These are phyloP conservation scores for Psilocybe sp. DNA, from an alignment of 768 basidiomycete genomes.

Conservation along the genomic window DNA sequence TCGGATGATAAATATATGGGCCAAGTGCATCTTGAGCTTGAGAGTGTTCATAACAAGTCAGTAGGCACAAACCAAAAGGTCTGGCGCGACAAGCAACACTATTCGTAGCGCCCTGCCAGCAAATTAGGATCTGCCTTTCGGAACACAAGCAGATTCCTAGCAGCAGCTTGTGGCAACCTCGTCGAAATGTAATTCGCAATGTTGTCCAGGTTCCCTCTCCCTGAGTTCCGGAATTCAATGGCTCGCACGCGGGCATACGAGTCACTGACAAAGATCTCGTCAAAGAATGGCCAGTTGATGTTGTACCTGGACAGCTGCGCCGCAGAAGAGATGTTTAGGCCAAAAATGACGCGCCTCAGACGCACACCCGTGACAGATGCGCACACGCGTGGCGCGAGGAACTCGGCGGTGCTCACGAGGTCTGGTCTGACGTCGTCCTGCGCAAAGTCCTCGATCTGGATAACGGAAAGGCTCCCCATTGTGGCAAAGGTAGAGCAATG, in stretches of 20 bases:
- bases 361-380: slow-evolving; percentile 4
- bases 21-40: too few relatives aligned
- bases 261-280: slow-evolving; percentile 6
- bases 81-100: too few relatives aligned
- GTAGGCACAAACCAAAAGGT: too few relatives aligned
- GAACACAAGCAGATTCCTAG: slow-evolving; percentile 5
- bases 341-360: slow-evolving; percentile 1
- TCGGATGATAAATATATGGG: too few relatives aligned
- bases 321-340: slow-evolving; percentile 5
- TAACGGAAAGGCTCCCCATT: slow-evolving; percentile 1
- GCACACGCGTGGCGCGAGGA: slow-evolving; percentile 9
- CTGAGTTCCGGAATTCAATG: slow-evolving; percentile 7
- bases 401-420: slow-evolving; percentile 6
- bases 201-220: slow-evolving; percentile 7
- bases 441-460: slow-evolving; percentile 10
- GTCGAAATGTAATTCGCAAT: slow-evolving; percentile 5
- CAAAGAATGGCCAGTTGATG: slow-evolving; percentile 13
- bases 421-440: not conserved
- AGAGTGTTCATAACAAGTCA: too few relatives aligned
- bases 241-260: slow-evolving; percentile 1
- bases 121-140: not conserved
- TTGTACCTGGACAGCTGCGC: slow-evolving; percentile 7
- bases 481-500: slow-evolving; percentile 1
- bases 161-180: slow-evolving; percentile 6
- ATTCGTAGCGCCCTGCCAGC: too few relatives aligned